Conservation (phyloP, 2,329 filamentous ascomycete genomes). For the Dactylellina sp. region DNA sequence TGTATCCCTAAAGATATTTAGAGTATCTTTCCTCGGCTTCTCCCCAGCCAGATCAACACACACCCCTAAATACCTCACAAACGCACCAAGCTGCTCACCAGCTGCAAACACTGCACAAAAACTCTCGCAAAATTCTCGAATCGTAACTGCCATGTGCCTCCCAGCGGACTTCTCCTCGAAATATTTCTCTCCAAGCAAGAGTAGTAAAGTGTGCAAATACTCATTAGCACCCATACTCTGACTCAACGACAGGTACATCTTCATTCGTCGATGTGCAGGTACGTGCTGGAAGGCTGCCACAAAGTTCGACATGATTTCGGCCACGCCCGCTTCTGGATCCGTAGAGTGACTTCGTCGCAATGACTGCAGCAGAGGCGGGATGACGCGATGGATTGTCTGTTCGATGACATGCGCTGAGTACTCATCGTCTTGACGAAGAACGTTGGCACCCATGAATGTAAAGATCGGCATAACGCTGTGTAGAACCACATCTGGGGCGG, state of each 20-base stretch:
- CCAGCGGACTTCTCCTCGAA: constrained; percentile 72
- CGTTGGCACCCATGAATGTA: constrained; percentile 94
- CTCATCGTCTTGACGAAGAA: constrained; percentile 91
- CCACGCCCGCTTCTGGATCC: constrained; percentile 76
- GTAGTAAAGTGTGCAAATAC: constrained; percentile 86
- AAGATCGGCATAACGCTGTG: constrained; percentile 99
- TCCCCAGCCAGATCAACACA: constrained; percentile 79
- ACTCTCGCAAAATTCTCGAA: constrained; percentile 75
- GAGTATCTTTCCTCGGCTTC: constrained; percentile 69
- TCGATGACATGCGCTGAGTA: constrained; percentile 97
- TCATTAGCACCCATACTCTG: constrained; percentile 86
- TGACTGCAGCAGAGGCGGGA: constrained; percentile 88
- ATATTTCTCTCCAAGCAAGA: constrained; percentile 91
- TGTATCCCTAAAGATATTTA: constrained; percentile 57
- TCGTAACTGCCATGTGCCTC: constrained; percentile 53
- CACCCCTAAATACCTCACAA: constrained; percentile 80
- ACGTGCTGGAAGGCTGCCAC: constrained; percentile 97
- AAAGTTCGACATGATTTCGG: constrained; percentile 93
- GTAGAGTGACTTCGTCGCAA: constrained; percentile 74
- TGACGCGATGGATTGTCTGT: constrained; percentile 91
- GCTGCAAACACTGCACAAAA: constrained; percentile 79
- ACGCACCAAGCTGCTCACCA: constrained; percentile 79
- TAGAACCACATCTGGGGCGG: constrained; percentile 88
- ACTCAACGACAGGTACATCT: constrained; percentile 85
- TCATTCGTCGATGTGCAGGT: constrained; percentile 83